Evolutionary conservation across 805 yeast genomes (phyloP).

Genomic region (Starmerella floris): DNA sequence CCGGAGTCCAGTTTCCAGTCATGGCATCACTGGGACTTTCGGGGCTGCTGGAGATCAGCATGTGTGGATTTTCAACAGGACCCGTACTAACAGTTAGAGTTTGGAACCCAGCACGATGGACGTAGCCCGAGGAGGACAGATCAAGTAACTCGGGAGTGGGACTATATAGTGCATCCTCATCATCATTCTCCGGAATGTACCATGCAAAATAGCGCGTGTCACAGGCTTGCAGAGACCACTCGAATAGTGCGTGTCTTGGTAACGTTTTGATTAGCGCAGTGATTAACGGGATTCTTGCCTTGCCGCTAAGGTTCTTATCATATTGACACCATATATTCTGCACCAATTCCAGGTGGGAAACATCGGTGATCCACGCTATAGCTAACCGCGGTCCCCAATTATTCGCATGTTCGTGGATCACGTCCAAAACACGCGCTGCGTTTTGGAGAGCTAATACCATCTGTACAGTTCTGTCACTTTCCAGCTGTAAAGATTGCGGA

Average conservation of each 20-base stretch:
- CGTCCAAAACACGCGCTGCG: slow-evolving; percentile 46
- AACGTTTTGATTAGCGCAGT: slow-evolving; percentile 19
- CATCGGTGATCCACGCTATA: slow-evolving; percentile 42
- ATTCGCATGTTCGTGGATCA: slow-evolving; percentile 32
- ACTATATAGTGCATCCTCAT: slow-evolving; percentile 17
- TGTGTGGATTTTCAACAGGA: background rate
- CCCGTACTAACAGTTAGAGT: background rate
- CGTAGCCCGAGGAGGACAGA: background rate
- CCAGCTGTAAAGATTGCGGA: slow-evolving; percentile 54
- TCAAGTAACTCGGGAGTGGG: slow-evolving; percentile 9
- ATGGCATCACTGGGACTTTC: background rate
- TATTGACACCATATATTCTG: slow-evolving; percentile 10
- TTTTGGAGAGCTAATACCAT: slow-evolving; percentile 59
- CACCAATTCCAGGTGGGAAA: slow-evolving; percentile 1
- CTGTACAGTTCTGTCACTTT: slow-evolving; percentile 26
- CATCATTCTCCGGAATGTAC: slow-evolving; percentile 18
- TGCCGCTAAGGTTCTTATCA: background rate
- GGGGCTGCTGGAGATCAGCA: slow-evolving; percentile 2
- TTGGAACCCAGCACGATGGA: slow-evolving; percentile 14
- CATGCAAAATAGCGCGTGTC: slow-evolving; percentile 16
- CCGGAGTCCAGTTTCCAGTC: background rate
- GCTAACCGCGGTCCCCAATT: slow-evolving; percentile 32
- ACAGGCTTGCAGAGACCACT: slow-evolving; percentile 23
- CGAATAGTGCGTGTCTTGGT: slow-evolving; percentile 24
- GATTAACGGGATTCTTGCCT: slow-evolving; percentile 15